Evolutionary conservation across 257 asterid genomes (phyloP).

Genomic region (Vinca minor): DNA sequence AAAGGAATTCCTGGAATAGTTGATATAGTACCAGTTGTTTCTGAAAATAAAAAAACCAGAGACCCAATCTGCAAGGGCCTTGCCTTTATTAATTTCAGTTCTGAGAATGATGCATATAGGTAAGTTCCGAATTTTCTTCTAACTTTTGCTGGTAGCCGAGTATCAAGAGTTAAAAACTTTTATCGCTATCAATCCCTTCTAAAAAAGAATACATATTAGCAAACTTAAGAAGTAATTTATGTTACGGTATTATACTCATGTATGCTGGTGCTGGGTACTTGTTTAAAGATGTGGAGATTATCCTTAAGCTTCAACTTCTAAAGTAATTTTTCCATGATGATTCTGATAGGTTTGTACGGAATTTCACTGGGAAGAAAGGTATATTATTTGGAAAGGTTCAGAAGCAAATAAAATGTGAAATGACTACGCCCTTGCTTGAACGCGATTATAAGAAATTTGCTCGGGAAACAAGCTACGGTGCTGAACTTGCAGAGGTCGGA

Average conservation of each 20-base stretch:
- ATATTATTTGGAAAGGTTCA: slow-evolving; percentile 62
- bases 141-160: not conserved
- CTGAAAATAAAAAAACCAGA: slow-evolving; percentile 78
- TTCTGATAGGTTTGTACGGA: slow-evolving; percentile 59
- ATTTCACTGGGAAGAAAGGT: slow-evolving; percentile 46
- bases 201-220: not conserved
- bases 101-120: slow-evolving; percentile 62
- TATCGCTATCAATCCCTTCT: not conserved
- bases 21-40: slow-evolving; percentile 62
- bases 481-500: slow-evolving; percentile 7
- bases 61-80: slow-evolving; percentile 90
- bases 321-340: not conserved
- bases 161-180: not conserved
- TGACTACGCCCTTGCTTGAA: slow-evolving; percentile 24
- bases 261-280: not conserved
- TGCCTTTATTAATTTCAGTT: slow-evolving; percentile 63
- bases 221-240: not conserved
- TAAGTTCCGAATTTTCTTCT: slow-evolving; percentile 14
- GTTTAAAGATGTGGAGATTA: not conserved
- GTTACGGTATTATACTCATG: not conserved
- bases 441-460: slow-evolving; percentile 22
- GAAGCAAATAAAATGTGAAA: slow-evolving; percentile 64
- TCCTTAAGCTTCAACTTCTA: not conserved
- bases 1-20: slow-evolving; percentile 61
- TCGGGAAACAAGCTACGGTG: slow-evolving; percentile 9